Conservation (phyloP, 345 rosid species). For the Kandelia obovata region DNA sequence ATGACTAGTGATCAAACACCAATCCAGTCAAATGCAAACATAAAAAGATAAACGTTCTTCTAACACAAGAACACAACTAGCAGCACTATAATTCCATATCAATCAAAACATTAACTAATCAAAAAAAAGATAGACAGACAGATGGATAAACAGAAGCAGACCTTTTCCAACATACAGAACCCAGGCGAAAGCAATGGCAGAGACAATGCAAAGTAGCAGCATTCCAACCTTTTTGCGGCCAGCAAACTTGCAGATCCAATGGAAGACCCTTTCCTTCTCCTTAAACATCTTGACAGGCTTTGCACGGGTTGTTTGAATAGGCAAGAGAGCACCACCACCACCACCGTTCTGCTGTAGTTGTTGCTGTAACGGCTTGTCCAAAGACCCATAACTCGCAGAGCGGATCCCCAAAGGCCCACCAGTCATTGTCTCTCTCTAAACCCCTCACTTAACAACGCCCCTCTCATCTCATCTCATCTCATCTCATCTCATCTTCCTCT, state of each 20-base stretch:
- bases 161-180: slow-evolving; percentile 91
- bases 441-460: slow-evolving; percentile 9
- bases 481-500: slow-evolving; percentile 16
- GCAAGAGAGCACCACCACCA: slow-evolving; percentile 14
- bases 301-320: slow-evolving; percentile 36
- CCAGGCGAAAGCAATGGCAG: slow-evolving; percentile 78
- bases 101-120: neutral
- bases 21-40: too few relatives aligned
- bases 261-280: slow-evolving; percentile 70
- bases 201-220: slow-evolving; percentile 75
- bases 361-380: slow-evolving; percentile 60
- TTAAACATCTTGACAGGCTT: slow-evolving; percentile 79
- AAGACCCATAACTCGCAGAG: slow-evolving; percentile 78
- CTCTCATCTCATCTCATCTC: slow-evolving; percentile 23
- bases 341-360: slow-evolving; percentile 22
- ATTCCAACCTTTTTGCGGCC: slow-evolving; percentile 95
- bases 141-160: slow-evolving; percentile 20
- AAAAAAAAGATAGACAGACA: neutral
- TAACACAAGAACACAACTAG: neutral
- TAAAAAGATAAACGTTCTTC: too few relatives aligned
- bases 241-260: slow-evolving; percentile 86
- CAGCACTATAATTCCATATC: neutral
- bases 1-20: neutral
- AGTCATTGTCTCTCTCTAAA: slow-evolving; percentile 45
- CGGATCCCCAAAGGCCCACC: slow-evolving; percentile 73